These are phyloP conservation scores for Pichia cabralensis DNA, from an alignment of 805 yeast genomes.

Conservation along the genomic window DNA sequence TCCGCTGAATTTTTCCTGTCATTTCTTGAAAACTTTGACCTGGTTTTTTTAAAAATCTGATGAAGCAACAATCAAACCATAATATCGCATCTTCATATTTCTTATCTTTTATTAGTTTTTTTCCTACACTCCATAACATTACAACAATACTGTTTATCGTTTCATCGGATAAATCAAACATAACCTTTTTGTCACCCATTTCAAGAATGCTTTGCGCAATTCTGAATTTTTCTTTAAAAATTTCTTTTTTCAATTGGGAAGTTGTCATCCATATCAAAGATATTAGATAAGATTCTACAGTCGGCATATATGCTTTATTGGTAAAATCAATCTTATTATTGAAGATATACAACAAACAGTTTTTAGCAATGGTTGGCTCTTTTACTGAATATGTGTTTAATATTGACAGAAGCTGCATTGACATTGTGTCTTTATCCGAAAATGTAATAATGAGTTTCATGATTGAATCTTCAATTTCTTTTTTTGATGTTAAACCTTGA, in stretches of 20 bases:
- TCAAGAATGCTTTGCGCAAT: conserved; percentile 18
- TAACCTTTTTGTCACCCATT: conserved; percentile 21
- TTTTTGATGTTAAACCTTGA: conserved; percentile 6
- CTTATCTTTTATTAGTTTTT: conserved; percentile 18
- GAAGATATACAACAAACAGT: conserved; percentile 27
- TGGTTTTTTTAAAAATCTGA: not conserved
- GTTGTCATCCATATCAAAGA: conserved; percentile 17
- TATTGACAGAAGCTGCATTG: conserved; percentile 5
- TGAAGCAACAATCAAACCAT: conserved; percentile 14
- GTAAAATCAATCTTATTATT: conserved; percentile 21
- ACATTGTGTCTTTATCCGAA: conserved; percentile 14
- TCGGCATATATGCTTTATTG: not conserved
- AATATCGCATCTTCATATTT: conserved; percentile 8
- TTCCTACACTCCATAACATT: conserved; percentile 32
- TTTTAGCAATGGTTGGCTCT: conserved; percentile 21
- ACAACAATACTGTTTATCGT: conserved; percentile 26
- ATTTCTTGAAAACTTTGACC: conserved; percentile 19
- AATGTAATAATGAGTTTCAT: conserved; percentile 29
- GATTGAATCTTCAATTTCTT: conserved; percentile 21
- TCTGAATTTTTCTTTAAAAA: conserved; percentile 5
- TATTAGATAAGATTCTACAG: conserved; percentile 9
- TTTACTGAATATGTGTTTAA: conserved; percentile 12
- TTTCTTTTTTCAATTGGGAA: conserved; percentile 13
- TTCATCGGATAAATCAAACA: conserved; percentile 18
- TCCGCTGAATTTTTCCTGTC: conserved; percentile 29